Evolutionary conservation across 805 yeast species (phyloP).

Genomic region (Metschnikowia borealis): DNA sequence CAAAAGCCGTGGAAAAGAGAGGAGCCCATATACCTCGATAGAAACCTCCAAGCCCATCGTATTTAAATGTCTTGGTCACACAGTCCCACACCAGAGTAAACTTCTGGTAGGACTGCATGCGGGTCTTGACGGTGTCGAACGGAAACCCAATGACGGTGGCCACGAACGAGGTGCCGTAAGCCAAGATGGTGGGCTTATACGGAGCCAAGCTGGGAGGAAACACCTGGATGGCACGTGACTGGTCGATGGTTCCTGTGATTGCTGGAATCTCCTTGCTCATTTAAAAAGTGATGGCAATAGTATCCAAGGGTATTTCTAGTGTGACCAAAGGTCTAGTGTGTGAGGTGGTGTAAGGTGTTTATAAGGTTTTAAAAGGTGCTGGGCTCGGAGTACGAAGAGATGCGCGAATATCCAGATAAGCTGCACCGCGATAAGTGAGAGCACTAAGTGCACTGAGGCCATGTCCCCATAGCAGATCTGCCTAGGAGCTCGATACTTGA

Average conservation of each 20-base stretch:
- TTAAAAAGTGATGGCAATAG: no score
- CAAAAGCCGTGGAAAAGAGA: slow-evolving; percentile 57
- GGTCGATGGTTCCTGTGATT: slow-evolving; percentile 52
- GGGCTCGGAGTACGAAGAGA: background rate
- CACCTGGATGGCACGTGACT: slow-evolving; percentile 41
- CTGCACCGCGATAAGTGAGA: background rate
- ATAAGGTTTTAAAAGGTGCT: no score
- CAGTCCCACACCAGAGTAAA: slow-evolving; percentile 58
- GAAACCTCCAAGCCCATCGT: slow-evolving; percentile 67
- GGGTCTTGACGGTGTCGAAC: slow-evolving; percentile 78
- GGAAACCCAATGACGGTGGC: slow-evolving; percentile 79
- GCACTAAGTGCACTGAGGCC: no score
- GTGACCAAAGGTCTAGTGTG: no score
- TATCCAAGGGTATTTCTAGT: no score
- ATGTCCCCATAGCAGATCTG: no score
- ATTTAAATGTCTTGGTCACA: slow-evolving; percentile 45
- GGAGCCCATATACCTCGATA: slow-evolving; percentile 79
- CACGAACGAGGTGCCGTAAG: slow-evolving; percentile 59
- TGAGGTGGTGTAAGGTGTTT: no score
- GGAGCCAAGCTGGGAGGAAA: slow-evolving; percentile 49
- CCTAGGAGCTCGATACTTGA: no score
- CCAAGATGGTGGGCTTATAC: slow-evolving; percentile 54
- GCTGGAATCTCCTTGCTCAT: slow-evolving; percentile 41
- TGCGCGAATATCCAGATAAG: slow-evolving; percentile 3
- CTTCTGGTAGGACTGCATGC: slow-evolving; percentile 72